These are phyloP conservation scores for Rubus parviflorus DNA, from an alignment of 306 rosid species.

Conservation along the genomic window DNA sequence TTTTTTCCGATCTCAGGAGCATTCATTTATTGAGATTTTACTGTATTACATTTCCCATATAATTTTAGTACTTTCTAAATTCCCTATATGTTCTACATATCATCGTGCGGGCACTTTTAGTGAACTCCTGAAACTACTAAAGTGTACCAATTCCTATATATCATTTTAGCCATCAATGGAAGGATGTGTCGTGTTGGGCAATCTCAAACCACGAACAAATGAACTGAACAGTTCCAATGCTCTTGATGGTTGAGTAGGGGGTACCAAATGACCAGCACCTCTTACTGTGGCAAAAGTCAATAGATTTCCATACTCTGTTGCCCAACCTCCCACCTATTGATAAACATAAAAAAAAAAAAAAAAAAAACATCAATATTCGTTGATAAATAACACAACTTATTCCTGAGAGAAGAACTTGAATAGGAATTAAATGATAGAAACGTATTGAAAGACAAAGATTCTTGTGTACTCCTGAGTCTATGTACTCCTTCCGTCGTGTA, in stretches of 20 bases:
- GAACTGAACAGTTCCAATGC: constrained; percentile 69
- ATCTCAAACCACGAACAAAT: constrained; percentile 53
- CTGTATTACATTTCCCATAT: too few relatives aligned
- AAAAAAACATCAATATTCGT: not conserved
- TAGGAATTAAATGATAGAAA: not conserved
- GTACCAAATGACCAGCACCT: constrained; percentile 92
- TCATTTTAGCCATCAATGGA: constrained; percentile 38
- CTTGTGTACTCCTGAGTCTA: too few relatives aligned
- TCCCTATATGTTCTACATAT: not conserved
- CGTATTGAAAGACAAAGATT: not conserved
- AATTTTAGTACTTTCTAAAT: not conserved
- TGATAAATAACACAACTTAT: not conserved
- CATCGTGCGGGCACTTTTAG: not conserved
- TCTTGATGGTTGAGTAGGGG: constrained; percentile 84
- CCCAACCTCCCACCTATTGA: constrained; percentile 78
- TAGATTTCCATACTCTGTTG: constrained; percentile 74
- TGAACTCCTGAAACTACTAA: constrained; percentile 21
- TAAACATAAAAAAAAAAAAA: not conserved
- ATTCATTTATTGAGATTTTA: too few relatives aligned
- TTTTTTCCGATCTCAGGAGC: too few relatives aligned
- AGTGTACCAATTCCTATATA: not conserved
- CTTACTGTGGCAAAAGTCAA: constrained; percentile 81
- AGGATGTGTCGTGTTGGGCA: constrained; percentile 62
- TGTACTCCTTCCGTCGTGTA: too few relatives aligned
- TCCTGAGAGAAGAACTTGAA: not conserved